Percentiles rank a stretch among this genome's conserved stretches.
Evolutionary conservation across 805 yeast genomes (phyloP).

Genomic region (Millerozyma miso): DNA sequence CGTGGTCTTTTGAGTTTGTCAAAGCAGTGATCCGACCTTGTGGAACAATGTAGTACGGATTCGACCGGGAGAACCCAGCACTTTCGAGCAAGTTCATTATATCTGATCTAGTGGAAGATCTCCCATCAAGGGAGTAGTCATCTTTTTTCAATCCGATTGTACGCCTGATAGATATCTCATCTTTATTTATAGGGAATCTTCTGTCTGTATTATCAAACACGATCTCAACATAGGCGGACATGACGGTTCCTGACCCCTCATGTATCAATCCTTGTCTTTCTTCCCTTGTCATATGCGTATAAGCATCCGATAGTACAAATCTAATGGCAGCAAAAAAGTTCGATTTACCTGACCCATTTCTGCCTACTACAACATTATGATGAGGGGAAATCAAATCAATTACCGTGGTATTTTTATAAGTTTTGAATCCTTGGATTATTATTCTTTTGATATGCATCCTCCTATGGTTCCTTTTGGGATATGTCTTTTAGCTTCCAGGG

Average conservation of each 20-base stretch:
- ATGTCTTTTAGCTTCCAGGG: neutral
- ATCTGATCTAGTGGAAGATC: slow-evolving; percentile 74
- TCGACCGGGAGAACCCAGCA: slow-evolving; percentile 87
- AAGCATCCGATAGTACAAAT: slow-evolving; percentile 87
- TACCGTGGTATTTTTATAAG: slow-evolving; percentile 79
- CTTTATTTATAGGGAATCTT: slow-evolving; percentile 64
- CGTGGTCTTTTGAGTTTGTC: slow-evolving; percentile 85
- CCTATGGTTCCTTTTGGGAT: neutral
- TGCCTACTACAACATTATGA: slow-evolving; percentile 79
- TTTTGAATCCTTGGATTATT: slow-evolving; percentile 86
- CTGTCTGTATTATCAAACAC: slow-evolving; percentile 77
- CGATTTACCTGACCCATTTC: slow-evolving; percentile 96
- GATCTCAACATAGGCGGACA: slow-evolving; percentile 91
- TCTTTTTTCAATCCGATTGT: slow-evolving; percentile 93
- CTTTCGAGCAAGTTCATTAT: slow-evolving; percentile 78
- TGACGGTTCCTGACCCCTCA: slow-evolving; percentile 84
- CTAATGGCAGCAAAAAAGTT: slow-evolving; percentile 93
- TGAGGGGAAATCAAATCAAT: slow-evolving; percentile 75
- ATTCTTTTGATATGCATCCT: slow-evolving; percentile 47
- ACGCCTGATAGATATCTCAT: slow-evolving; percentile 72
- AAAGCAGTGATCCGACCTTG: slow-evolving; percentile 88
- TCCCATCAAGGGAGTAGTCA: slow-evolving; percentile 81
- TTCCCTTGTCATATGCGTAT: slow-evolving; percentile 76
- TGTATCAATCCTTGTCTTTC: slow-evolving; percentile 85
- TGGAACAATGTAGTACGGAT: slow-evolving; percentile 95